Base-by-base conservation (phyloP, 768 basidiomycete genomes). In the Tephrocybe sp. region DNA sequence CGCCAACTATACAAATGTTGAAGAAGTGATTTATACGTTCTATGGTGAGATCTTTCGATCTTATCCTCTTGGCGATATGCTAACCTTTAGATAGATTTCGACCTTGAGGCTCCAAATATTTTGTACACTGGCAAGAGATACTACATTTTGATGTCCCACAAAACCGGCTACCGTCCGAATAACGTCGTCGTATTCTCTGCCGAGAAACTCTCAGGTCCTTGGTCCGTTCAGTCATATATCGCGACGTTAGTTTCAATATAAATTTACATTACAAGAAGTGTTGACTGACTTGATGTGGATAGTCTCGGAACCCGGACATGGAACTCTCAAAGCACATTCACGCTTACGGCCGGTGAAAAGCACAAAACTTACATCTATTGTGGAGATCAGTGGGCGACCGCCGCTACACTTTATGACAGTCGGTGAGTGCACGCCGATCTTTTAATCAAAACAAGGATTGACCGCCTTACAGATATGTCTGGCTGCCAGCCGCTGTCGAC, bases 141-240 rank as follows among this genome's bases (percentile, higher is more conserved):
- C 34, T 63, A 65, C 42, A 57, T 62, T 33, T 45, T 64, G 52
- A 64, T 64, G 62, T 62, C 58, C 5, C 57, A 63, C 45, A 63
- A 65, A 43, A 65, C 62, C 9, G 61, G 62, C 4, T 64, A 64
- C 44, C 53, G 59, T 24, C 61, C 61, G 7, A 65, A 65, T 39
- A 60, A 61, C 37, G 61, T 61, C 11, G 55, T 59, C 10, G 53
- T 55, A 8, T 65, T 61, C 38, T 60, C 58, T 16, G 55, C 60
- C 11, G 56, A 61, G 37, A 57, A 61, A 15, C 39, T 59, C 22
- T 41, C 51, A 1, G 61, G 58, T 3, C 58, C 61, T 11, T 61
- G 61, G 57, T 61, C 59, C 40, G 47, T 57, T 23, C 58, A 62
- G 29, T 59, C 50, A 4, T 60, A 57, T 47, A 58, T 61, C 19